These are phyloP conservation scores for Fusarium ambrosium DNA, from an alignment of 2,329 filamentous ascomycete species.

Conservation along the genomic window DNA sequence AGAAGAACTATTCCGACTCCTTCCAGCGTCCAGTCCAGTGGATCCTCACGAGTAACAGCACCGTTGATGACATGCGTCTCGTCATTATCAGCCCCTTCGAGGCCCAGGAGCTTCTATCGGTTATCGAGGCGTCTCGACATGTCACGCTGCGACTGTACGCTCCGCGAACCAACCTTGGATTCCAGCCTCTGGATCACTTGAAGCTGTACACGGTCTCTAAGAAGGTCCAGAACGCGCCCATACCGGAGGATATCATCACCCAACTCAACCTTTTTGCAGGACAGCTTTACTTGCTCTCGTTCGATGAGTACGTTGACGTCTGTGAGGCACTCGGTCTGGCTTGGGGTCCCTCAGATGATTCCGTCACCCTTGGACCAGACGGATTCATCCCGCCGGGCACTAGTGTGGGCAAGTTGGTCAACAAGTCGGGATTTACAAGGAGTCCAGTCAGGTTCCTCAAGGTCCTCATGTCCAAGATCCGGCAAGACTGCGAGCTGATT, in stretches of 20 bases:
- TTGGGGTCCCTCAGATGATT: slow-evolving; percentile 45
- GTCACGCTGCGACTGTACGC: slow-evolving; percentile 66
- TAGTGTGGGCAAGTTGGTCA: slow-evolving; percentile 8
- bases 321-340: slow-evolving; percentile 67
- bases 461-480: slow-evolving; percentile 52
- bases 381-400: slow-evolving; percentile 51
- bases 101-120: slow-evolving; percentile 63
- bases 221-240: rapidly evolving
- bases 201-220: slow-evolving; percentile 35
- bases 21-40: slow-evolving; percentile 46
- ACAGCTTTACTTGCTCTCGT: slow-evolving; percentile 71
- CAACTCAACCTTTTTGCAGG: slow-evolving; percentile 77
- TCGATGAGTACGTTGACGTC: slow-evolving; percentile 65
- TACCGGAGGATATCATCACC: slow-evolving; percentile 52
- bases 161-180: slow-evolving; percentile 55
- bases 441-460: slow-evolving; percentile 57
- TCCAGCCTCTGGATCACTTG: slow-evolving; percentile 30
- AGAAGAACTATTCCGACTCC: slow-evolving; percentile 19
- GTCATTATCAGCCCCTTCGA: slow-evolving; percentile 70
- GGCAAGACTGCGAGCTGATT: slow-evolving; percentile 55
- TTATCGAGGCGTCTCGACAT: slow-evolving; percentile 51
- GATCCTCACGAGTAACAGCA: slow-evolving; percentile 16
- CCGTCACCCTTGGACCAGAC: slow-evolving; percentile 29
- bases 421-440: slow-evolving; percentile 42
- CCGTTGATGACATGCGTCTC: background rate